These are phyloP conservation scores for Colletotrichum shisoi DNA, from an alignment of 2,329 filamentous ascomycete species.

Conservation along the genomic window DNA sequence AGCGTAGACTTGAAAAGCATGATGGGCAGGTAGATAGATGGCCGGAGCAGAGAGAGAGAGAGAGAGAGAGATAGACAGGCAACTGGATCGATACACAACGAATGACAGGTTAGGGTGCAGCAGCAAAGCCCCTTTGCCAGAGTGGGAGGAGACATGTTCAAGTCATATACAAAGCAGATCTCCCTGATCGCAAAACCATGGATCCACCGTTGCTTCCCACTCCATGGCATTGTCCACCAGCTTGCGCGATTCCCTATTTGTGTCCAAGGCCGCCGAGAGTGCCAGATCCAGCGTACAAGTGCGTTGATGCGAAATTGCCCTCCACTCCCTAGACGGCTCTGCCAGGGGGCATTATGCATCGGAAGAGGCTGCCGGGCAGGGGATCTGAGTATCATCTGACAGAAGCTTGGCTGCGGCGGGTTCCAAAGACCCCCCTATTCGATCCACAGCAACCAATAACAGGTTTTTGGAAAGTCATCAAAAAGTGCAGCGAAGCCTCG, in stretches of 20 bases:
- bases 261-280: slow-evolving; percentile 15
- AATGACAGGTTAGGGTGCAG: background rate
- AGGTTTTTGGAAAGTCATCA: slow-evolving; percentile 24
- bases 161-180: slow-evolving; percentile 4
- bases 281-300: slow-evolving; percentile 17
- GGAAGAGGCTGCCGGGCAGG: slow-evolving; percentile 27
- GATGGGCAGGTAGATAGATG: background rate
- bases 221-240: slow-evolving; percentile 13
- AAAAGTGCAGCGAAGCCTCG: slow-evolving; percentile 8
- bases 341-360: background rate
- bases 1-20: slow-evolving; percentile 29
- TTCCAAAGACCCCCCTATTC: slow-evolving; percentile 3
- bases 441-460: slow-evolving; percentile 6
- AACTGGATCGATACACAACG: background rate
- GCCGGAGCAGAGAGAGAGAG: background rate
- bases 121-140: too few relatives aligned
- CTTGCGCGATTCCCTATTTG: slow-evolving; percentile 24
- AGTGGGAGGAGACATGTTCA: background rate
- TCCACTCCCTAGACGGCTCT: slow-evolving; percentile 7
- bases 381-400: too few relatives aligned
- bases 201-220: slow-evolving; percentile 13
- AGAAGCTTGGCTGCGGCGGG: slow-evolving; percentile 7
- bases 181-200: background rate
- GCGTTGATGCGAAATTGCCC: slow-evolving; percentile 24
- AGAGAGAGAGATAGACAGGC: background rate